Evolutionary conservation across 179 eudicot species (phyloP), one percentile per base, ranked within the genome.

Genomic region (Amaranthus tricolor): DNA sequence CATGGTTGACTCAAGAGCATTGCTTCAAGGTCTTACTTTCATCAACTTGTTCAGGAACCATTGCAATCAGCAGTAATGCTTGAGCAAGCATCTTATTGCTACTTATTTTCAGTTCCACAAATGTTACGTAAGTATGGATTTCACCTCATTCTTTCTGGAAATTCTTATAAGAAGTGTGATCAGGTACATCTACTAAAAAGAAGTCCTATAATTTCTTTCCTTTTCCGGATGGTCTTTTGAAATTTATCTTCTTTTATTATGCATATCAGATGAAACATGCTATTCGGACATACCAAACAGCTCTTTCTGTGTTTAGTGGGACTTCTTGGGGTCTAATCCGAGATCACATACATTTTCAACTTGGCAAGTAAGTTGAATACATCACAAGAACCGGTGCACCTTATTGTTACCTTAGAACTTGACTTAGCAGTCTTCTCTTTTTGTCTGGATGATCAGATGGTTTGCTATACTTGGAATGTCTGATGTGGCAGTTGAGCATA

Each of bases 1-100:
- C 59, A 59, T n/a, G 71, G 48, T 67, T 78, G 57, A 66, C 40
- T 71, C 7, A 31, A 56, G 48, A 59, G 60, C 68, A 15, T 75
- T 21, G 70, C 72, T 78, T 68, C 65, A 52, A 66, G 12, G 71
- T 68, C 84, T 83, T 52, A 86, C 70, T 75, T 68, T 68, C 63
- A 62, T 62, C 79, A 52, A 54, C 73, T 77, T 45, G 81, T 62
- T 77, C 81, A 95, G 99, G 99, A 91, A 77, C 94, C 94, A 62
- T 78, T 95, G 70, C 86, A 88, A 87, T 86, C 96, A 16, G 99
- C 99, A 49, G 93, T 93, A 31, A 82, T 95, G 97, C 96, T 95
- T 70, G 99, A 95, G 86, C 99, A 95, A 91, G 97, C 99, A 80
- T 90, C 99, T 66, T 95, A 89, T 74, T 95, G 99, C 84, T 95